These are phyloP conservation scores for Coniochaeta sp. DNA, from an alignment of 2,329 filamentous ascomycete species.

Conservation along the genomic window DNA sequence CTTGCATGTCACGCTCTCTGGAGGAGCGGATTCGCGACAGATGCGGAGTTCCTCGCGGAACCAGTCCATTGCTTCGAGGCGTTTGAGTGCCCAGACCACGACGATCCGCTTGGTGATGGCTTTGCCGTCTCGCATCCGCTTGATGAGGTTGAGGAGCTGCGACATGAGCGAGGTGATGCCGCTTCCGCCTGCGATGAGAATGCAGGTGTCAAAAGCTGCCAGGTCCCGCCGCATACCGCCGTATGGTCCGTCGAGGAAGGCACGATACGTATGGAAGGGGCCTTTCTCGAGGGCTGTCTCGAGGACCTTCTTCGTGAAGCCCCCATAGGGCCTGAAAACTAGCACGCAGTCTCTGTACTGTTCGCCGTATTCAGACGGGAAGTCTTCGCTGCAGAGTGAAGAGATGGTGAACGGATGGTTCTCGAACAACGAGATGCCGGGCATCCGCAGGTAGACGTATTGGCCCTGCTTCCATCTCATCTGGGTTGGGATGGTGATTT, in stretches of 20 bases:
- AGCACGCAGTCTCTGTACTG: constrained; percentile 82
- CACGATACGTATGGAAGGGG: constrained; percentile 84
- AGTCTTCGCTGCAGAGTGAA: constrained; percentile 86
- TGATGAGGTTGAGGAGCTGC: constrained; percentile 88
- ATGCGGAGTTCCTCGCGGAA: constrained; percentile 92
- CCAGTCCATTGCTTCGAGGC: constrained; percentile 93
- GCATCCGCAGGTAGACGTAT: constrained; percentile 92
- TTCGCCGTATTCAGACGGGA: constrained; percentile 85
- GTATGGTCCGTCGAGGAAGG: constrained; percentile 90
- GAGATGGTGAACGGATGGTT: constrained; percentile 96
- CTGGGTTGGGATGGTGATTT: constrained; percentile 88
- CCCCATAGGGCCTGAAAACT: constrained; percentile 85
- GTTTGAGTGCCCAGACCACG: constrained; percentile 89
- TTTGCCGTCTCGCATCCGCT: constrained; percentile 90
- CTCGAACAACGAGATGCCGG: constrained; percentile 80
- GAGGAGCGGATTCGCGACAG: constrained; percentile 81
- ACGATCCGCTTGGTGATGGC: constrained; percentile 86
- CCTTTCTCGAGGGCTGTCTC: constrained; percentile 77
- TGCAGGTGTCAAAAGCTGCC: constrained; percentile 86
- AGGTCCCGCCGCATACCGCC: constrained; percentile 88
- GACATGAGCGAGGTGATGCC: constrained; percentile 92
- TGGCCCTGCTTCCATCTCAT: constrained; percentile 91
- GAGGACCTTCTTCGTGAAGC: constrained; percentile 83
- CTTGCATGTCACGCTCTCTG: constrained; percentile 83
- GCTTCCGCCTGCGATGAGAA: constrained; percentile 88